Conservation (phyloP, 768 basidiomycete genomes). For the Lentinula edodes region DNA sequence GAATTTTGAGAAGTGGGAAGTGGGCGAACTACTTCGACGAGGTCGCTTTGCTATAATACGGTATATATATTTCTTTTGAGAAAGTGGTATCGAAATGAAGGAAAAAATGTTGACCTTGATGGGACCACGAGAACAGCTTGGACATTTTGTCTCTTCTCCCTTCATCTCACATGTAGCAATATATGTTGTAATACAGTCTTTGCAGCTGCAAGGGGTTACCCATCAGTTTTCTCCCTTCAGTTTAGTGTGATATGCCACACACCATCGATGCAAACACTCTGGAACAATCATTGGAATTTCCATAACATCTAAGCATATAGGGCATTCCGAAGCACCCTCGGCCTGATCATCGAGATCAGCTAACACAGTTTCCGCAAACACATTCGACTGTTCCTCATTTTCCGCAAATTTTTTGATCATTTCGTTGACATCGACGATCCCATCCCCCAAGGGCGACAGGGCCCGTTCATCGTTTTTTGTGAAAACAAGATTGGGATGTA, state of each 20-base stretch:
- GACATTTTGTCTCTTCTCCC: conserved; percentile 69
- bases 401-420: conserved; percentile 50
- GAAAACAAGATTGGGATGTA: conserved; percentile 84
- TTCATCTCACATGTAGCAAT: conserved; percentile 65
- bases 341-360: conserved; percentile 52
- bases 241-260: conserved; percentile 13
- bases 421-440: conserved; percentile 48
- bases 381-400: conserved; percentile 28
- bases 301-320: conserved; percentile 77
- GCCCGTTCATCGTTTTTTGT: conserved; percentile 39
- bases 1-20: conserved; percentile 27
- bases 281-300: conserved; percentile 67
- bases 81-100: not conserved
- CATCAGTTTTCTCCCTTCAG: not conserved
- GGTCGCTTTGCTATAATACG: conserved; percentile 42
- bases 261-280: conserved; percentile 75
- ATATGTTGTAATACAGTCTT: conserved; percentile 80
- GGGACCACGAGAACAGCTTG: conserved; percentile 71
- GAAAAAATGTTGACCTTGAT: conserved; percentile 39
- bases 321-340: conserved; percentile 52
- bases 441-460: conserved; percentile 32
- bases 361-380: conserved; percentile 62
- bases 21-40: conserved; percentile 56
- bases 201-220: conserved; percentile 51
- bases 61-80: not conserved